Conservation (phyloP, 768 basidiomycete genomes). For the Russula sp. region DNA sequence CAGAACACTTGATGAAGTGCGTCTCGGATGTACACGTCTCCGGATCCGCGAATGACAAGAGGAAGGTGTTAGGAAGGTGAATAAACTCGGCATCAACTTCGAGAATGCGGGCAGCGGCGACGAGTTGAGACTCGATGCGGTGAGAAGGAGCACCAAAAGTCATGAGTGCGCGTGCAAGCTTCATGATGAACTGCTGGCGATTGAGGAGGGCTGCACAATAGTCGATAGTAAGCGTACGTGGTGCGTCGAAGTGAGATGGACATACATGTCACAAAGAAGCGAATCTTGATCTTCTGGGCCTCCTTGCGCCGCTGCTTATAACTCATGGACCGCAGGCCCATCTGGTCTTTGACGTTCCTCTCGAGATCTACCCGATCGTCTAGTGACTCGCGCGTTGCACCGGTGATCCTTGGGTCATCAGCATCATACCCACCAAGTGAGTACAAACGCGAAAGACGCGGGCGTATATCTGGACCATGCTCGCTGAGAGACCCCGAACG, state of each 20-base stretch:
- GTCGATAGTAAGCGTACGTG: background rate
- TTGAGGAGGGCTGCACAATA: constrained; percentile 57
- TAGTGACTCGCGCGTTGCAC: constrained; percentile 39
- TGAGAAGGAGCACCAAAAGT: constrained; percentile 83
- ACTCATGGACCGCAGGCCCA: constrained; percentile 47
- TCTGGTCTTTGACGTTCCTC: constrained; percentile 33
- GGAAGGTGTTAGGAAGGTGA: constrained; percentile 68
- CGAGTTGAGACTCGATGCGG: constrained; percentile 84
- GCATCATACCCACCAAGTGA: constrained; percentile 35
- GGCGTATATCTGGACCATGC: constrained; percentile 1
- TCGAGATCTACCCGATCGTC: constrained; percentile 54
- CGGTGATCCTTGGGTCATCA: constrained; percentile 64
- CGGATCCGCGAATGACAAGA: constrained; percentile 81
- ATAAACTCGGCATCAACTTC: constrained; percentile 88
- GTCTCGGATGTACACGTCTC: constrained; percentile 82
- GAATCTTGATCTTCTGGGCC: constrained; percentile 52
- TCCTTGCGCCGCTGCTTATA: constrained; percentile 57
- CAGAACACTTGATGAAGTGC: constrained; percentile 73
- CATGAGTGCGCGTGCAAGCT: constrained; percentile 81
- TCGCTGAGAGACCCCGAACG: background rate
- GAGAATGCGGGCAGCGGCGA: constrained; percentile 81
- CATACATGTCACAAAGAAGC: constrained; percentile 62
- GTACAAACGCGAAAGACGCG: constrained; percentile 17
- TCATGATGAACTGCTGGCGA: constrained; percentile 78
- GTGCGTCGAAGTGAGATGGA: background rate